Evolutionary conservation across 2,329 filamentous ascomycete genomes (phyloP).

Genomic region (Aspergillus texensis): DNA sequence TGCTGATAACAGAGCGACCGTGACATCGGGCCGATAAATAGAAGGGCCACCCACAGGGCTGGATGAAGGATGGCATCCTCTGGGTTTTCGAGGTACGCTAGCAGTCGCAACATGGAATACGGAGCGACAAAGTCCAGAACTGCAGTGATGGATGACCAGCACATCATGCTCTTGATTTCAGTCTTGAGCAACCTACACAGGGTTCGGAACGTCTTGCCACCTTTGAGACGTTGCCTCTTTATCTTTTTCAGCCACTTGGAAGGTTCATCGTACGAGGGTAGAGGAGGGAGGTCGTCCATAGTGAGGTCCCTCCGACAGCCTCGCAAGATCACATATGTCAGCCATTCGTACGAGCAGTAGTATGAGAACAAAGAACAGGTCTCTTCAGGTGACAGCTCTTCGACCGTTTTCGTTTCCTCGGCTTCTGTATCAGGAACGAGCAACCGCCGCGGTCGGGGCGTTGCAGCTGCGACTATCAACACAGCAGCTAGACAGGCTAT

Average conservation of each 20-base stretch:
- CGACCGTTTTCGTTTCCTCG: constrained; percentile 8
- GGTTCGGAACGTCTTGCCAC: constrained; percentile 31
- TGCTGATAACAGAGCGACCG: constrained; percentile 58
- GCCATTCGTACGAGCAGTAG: constrained; percentile 38
- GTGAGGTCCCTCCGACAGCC: constrained; percentile 32
- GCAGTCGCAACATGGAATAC: constrained; percentile 57
- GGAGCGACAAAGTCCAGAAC: constrained; percentile 55
- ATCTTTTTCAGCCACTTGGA: constrained; percentile 30
- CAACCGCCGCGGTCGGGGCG: constrained; percentile 23
- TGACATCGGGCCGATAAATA: constrained; percentile 55
- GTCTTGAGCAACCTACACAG: constrained; percentile 28
- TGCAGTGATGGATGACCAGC: constrained; percentile 27
- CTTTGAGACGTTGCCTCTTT: constrained; percentile 26
- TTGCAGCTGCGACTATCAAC: constrained; percentile 18
- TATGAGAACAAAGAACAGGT: constrained; percentile 37
- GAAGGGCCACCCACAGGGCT: constrained; percentile 57
- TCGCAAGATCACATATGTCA: constrained; percentile 34
- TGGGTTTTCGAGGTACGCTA: constrained; percentile 55
- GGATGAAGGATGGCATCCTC: constrained; percentile 50
- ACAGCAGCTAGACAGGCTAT: constrained; percentile 21
- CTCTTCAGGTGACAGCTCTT: constrained; percentile 31
- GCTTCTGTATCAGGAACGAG: constrained; percentile 22
- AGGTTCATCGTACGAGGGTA: constrained; percentile 35
- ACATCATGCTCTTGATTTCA: constrained; percentile 30
- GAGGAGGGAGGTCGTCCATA: constrained; percentile 35